These are phyloP conservation scores for Auricularia sp. DNA, from an alignment of 768 basidiomycete species.

Conservation along the genomic window DNA sequence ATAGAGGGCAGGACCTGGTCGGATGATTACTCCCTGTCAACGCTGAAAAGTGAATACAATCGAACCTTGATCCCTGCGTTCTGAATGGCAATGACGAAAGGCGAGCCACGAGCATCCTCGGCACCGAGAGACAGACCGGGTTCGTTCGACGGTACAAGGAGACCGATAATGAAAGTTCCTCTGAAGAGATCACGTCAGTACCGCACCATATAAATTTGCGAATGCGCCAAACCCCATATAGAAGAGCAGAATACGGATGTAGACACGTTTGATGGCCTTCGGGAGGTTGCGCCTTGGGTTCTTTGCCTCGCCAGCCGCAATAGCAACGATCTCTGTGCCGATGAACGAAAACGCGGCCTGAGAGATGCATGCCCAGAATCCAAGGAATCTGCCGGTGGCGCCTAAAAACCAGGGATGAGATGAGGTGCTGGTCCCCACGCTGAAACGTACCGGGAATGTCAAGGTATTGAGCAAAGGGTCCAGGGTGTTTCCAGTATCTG, in stretches of 20 bases:
- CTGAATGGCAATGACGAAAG: conserved; percentile 86
- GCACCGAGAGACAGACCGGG: conserved; percentile 37
- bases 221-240: conserved; percentile 27
- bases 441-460: conserved; percentile 19
- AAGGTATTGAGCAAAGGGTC: conserved; percentile 68
- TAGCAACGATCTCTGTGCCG: conserved; percentile 63
- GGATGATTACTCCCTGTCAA: neutral
- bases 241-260: conserved; percentile 74
- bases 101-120: conserved; percentile 63
- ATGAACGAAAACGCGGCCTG: conserved; percentile 91
- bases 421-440: neutral
- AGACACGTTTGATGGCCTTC: conserved; percentile 27
- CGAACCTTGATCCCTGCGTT: conserved; percentile 71
- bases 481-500: conserved; percentile 81
- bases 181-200: conserved; percentile 19
- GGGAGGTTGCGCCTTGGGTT: conserved; percentile 44
- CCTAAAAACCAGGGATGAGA: conserved; percentile 28
- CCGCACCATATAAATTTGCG: neutral
- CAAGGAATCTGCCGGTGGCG: conserved; percentile 64
- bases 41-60: neutral
- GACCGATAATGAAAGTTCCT: conserved; percentile 66
- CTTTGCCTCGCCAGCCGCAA: conserved; percentile 79
- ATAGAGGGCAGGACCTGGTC: conserved; percentile 25
- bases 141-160: conserved; percentile 70
- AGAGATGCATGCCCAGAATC: conserved; percentile 58